Evolutionary conservation across 73 alveolate species (phyloP).

Genomic region (Breviolum minutum): DNA sequence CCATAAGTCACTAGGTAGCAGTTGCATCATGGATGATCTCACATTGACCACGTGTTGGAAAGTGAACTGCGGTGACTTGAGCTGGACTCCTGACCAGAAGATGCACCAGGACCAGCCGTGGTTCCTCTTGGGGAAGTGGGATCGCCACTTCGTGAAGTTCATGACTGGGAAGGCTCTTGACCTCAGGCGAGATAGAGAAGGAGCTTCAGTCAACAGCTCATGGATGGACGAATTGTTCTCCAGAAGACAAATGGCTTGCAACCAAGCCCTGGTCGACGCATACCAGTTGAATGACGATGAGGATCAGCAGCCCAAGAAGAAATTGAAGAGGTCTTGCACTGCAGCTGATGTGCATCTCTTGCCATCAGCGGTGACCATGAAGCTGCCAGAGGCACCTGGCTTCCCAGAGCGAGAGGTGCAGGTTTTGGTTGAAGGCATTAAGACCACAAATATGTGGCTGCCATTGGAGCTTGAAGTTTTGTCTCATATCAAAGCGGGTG

Average conservation of each 20-base stretch:
- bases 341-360: neutral
- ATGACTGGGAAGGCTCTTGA: neutral
- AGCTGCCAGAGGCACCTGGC: neutral
- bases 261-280: neutral
- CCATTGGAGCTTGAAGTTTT: neutral
- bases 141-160: neutral
- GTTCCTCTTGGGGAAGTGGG: neutral
- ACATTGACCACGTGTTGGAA: too few species aligned
- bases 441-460: neutral
- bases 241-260: neutral
- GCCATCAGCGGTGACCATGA: neutral
- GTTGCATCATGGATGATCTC: too few species aligned
- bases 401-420: neutral
- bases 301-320: neutral
- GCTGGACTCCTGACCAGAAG: neutral
- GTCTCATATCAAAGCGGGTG: neutral
- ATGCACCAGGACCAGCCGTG: neutral
- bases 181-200: neutral
- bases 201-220: neutral
- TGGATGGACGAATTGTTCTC: neutral
- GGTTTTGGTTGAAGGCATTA: neutral
- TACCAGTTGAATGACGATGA: neutral
- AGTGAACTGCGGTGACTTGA: too few species aligned
- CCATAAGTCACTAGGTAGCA: too few species aligned
- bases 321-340: neutral